Evolutionary conservation across 768 basidiomycete species (phyloP).

Genomic region (Clitopilus hobsonii): DNA sequence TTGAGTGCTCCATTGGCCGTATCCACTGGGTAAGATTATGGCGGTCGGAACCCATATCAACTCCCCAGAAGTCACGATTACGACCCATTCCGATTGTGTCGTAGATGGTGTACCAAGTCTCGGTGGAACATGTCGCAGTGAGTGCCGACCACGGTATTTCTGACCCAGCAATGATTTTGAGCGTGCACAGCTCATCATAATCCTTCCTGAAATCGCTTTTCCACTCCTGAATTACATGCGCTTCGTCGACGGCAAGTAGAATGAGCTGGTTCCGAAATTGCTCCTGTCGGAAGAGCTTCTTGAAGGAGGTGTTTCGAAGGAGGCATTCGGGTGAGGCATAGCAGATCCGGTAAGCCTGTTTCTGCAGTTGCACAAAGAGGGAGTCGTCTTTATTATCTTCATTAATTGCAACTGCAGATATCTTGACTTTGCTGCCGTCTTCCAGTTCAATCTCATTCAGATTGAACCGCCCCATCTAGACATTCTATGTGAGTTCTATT

Average conservation of each 20-base stretch:
- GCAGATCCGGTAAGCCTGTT: background rate
- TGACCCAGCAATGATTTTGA: background rate
- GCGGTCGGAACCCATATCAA: constrained; percentile 8
- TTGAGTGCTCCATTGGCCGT: constrained; percentile 8
- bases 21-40: constrained; percentile 11
- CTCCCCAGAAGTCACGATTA: constrained; percentile 5
- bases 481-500: background rate
- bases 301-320: background rate
- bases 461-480: background rate
- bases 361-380: background rate
- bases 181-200: background rate
- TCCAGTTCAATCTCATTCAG: background rate
- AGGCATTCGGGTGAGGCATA: background rate
- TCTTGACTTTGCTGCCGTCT: background rate
- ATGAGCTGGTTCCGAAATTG: background rate
- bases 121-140: constrained; percentile 16
- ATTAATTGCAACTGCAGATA: background rate
- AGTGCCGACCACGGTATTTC: constrained; percentile 1
- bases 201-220: background rate
- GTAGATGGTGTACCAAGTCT: constrained; percentile 8
- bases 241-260: background rate
- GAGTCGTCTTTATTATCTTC: background rate
- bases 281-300: background rate
- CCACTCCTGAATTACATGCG: background rate
- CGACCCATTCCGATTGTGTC: constrained; percentile 9